Base-by-base conservation (phyloP, 1,139 yeast species). In the Geotrichum cucujoidarum region DNA sequence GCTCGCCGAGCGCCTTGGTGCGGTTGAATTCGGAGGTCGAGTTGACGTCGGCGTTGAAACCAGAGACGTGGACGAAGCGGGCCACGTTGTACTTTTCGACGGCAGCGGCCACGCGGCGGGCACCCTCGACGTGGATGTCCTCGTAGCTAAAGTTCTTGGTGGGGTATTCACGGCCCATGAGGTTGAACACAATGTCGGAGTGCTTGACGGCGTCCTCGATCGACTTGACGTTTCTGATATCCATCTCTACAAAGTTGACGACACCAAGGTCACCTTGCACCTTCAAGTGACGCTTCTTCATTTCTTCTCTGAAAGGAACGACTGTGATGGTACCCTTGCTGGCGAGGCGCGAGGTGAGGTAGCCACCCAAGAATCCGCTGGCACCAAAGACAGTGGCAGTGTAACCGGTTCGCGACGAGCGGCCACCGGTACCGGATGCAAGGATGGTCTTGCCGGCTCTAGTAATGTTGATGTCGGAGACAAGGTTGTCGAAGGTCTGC, bases 331-430 rank as follows among this genome's bases (percentile, higher is more conserved):
- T 87, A 56, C 95, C 95, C 64, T 84, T 90, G 62, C 81, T 75
- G 54, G 90, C 95, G 59, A 87, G 72, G 61, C 82, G 84, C 38
- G 92, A 72, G 14, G 79, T 76, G 55, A 87, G 67, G 58, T 83
- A 78, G 49, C 89, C 78, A 34, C 95, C 95, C 53, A 87, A 71
- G 66, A 83, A 81, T 1, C 95, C 95, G 46, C 80, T 70, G 31
- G 86, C 89, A 11, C 95, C 95, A 61, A 87, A 87, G 2, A 87
- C 92, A 5, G 95, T 86, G 25, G 92, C 95, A 5, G 92, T 85
- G 69, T 81, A 85, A 1, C 95, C 95, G n/a, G 92, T 82, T 71
- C 95, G 77, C 33, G 95, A 86, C 8, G 95, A 83, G 55, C 74
- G 64, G 36, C 95, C 95, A 40, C 95, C 95, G 44, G 79, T 70